Evolutionary conservation across 148 eudicot species (phyloP).

Genomic region (Linanthus parryae): DNA sequence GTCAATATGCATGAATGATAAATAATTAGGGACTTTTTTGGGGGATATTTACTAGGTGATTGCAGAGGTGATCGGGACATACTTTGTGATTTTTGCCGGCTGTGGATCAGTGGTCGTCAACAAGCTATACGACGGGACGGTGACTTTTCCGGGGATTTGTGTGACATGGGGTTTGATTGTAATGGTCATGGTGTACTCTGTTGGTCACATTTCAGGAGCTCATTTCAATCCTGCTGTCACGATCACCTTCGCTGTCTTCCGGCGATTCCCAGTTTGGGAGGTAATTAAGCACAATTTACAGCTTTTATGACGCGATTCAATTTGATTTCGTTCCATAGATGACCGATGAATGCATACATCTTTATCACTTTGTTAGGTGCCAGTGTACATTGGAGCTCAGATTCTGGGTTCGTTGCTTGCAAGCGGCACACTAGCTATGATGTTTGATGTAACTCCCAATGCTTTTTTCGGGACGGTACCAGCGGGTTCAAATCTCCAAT

Average conservation of each 20-base stretch:
- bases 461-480: conserved; percentile 75
- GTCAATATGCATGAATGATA: too few species aligned
- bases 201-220: conserved; percentile 86
- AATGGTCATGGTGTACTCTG: conserved; percentile 74
- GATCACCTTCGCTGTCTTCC: conserved; percentile 49
- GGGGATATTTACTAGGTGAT: too few species aligned
- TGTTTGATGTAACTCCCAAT: conserved; percentile 50
- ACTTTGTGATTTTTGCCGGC: conserved; percentile 65
- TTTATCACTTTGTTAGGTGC: conserved; percentile 34
- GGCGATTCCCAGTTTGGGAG: conserved; percentile 58
- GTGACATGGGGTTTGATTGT: conserved; percentile 82
- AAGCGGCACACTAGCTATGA: conserved; percentile 43
- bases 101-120: conserved; percentile 76
- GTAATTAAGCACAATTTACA: conserved; percentile 15
- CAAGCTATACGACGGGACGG: conserved; percentile 38
- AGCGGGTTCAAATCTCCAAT: conserved; percentile 47
- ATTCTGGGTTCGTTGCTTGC: conserved; percentile 63
- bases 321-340: background rate
- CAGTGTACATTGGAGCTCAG: conserved; percentile 57
- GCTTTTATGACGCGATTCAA: background rate
- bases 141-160: conserved; percentile 77
- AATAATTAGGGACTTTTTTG: too few species aligned
- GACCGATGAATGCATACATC: background rate
- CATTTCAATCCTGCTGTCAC: conserved; percentile 93
- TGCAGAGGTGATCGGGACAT: conserved; percentile 41